Evolutionary conservation across 23 red algal species (phyloP), one percentile per base, ranked within the genome.

Genomic region (Cyanidium caldarium): DNA sequence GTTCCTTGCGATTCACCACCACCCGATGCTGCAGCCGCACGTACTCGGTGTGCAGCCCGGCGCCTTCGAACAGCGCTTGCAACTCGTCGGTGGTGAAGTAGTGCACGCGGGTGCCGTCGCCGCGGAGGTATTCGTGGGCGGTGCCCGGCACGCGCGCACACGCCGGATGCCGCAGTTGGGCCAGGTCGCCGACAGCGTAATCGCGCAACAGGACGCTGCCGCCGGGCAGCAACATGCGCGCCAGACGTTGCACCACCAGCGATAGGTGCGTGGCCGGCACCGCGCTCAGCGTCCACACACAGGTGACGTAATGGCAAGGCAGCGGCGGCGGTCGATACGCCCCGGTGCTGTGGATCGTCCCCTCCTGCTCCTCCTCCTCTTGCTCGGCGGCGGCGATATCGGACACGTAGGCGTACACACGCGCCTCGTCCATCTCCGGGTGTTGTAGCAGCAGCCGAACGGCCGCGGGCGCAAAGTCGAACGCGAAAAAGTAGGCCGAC

Each of bases 21-120:
- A 42, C 34, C 39, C 82, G 68, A 0, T 80, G 65, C 26, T 57
- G 69, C 33, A 65, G 76, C 42, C 67, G 35, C 33, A 82, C 61
- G 35, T 84, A 44, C 20, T 72, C 41, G 20, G 45, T 70, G 7
- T 37, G 38, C 17, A 88, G 65, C 0, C 83, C 84, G 28, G 19
- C 73, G 0, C 21, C 25, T 57, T 57, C 76, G 41, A 98, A 88
- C 42, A 88, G 45, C 5, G 34, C 28, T 13, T 39, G 38, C 78
- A 98, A 36, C 57, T 83, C 76, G 1, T 76, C 76, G 31, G 40
- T 34, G 0, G 70, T 57, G 67, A 98, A 98, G 71, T 87, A 98
- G 70, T 98, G 83, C n/a, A 79, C 80, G 30, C 80, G 81, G 21
- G 92, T 98, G 23, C 80, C 80, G 70, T 98, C 92, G n/a, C 84